phyloP scores from a whole-genome alignment of 1,284 basidiomycete species.

The Neonothopanus nambi region DNA sequence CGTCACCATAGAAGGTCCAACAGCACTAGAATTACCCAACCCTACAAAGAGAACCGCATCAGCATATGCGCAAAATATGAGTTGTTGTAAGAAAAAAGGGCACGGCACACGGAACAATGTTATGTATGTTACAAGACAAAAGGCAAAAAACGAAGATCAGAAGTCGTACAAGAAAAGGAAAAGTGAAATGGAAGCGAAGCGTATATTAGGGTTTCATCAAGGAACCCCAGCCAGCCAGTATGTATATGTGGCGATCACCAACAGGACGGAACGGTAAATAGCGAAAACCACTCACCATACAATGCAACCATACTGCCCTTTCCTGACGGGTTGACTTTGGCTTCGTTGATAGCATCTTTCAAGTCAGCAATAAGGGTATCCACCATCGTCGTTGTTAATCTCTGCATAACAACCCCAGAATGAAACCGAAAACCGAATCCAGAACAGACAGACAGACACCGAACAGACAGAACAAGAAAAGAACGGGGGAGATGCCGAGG shows the following conservation, averaged over 20 bases:
- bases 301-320: constrained; percentile 85
- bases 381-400: constrained; percentile 74
- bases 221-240: background rate
- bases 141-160: background rate
- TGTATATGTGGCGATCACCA: constrained; percentile 1
- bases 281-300: constrained; percentile 69
- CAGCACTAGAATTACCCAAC: constrained; percentile 82
- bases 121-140: no score
- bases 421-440: background rate
- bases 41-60: constrained; percentile 45
- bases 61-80: constrained; percentile 2
- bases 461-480: background rate
- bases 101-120: background rate
- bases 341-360: constrained; percentile 72
- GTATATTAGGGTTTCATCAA: background rate
- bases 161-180: background rate
- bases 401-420: constrained; percentile 38
- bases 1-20: constrained; percentile 88
- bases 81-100: constrained; percentile 7
- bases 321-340: constrained; percentile 54
- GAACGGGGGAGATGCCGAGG: background rate
- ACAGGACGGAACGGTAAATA: background rate
- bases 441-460: background rate
- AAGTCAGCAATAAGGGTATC: constrained; percentile 83
- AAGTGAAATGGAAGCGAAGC: background rate